Base-by-base conservation (phyloP, 2,329 filamentous ascomycete species). In the Ophiognomonia clavigignenti-juglandacearum region DNA sequence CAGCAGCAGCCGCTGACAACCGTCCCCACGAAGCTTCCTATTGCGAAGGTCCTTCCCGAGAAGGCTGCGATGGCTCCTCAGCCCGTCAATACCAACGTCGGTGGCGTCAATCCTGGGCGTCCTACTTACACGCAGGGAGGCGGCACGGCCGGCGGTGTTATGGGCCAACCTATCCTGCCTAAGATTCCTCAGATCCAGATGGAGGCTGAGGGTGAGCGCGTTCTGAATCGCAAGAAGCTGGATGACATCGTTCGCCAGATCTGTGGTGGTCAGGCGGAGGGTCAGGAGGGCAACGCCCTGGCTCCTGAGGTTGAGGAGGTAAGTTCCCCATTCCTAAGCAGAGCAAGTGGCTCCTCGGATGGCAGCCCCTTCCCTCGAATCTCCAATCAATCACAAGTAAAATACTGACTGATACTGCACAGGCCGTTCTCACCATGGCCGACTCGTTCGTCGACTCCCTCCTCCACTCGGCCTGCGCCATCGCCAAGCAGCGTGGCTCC, bases 241-340 rank as follows among this genome's bases (percentile, higher is more conserved):
- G 91, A 98, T 61, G 92, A 96, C 63, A 77, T 98, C 31, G 91
- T 97, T 8, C 82, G 91, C 42, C 92, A 97, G 67, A 90, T 97
- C 50, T 95, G 89, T 29, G 91, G 91, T 45, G 86, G 85, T 9
- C 83, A 82, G 22, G 78, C 81, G 1, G 85, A 88, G 52, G 74
- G 79, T n/a, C 77, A 81, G 39, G 85, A 88, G 54, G 83, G 82
- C 51, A 88, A 92, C 61, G 79, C 84, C 31, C 71, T 97, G 55
- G 88, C 88, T 23, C 88, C 93, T 1, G 93, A 97, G 57, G 92
- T 96, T 41, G 93, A 98, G 78, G 92, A 97, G 77, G 91, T 95
- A 76, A 65, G 75, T 59, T 20, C 14, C 32, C 36, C 22, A 14
- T 10, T 8, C 14, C n/a, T n/a, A 3, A 43, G 19, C 6, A 16